These are phyloP conservation scores for Penicillium sp. DNA, from an alignment of 2,329 filamentous ascomycete genomes.

Conservation along the genomic window DNA sequence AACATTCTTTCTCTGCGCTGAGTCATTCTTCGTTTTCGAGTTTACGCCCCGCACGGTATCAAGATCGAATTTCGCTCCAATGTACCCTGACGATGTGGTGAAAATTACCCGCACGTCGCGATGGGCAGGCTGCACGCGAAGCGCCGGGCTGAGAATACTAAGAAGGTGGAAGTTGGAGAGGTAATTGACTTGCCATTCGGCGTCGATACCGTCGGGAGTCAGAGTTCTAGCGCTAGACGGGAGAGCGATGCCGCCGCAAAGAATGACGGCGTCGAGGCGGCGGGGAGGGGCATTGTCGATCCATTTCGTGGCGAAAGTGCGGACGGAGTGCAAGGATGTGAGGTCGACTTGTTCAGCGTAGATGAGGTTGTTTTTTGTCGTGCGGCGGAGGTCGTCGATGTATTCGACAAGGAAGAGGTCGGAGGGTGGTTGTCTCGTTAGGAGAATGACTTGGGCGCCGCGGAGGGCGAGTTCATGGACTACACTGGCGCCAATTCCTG, in stretches of 20 bases:
- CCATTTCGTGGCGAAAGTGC: slow-evolving; percentile 94
- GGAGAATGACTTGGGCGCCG: slow-evolving; percentile 85
- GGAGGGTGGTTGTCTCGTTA: slow-evolving; percentile 75
- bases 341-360: slow-evolving; percentile 96
- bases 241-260: slow-evolving; percentile 75
- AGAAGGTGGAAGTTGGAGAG: slow-evolving; percentile 93
- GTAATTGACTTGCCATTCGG: slow-evolving; percentile 93
- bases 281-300: slow-evolving; percentile 91
- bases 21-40: slow-evolving; percentile 2
- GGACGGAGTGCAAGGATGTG: slow-evolving; percentile 81
- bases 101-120: slow-evolving; percentile 88
- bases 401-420: slow-evolving; percentile 91
- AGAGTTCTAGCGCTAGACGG: slow-evolving; percentile 52
- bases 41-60: slow-evolving; percentile 21
- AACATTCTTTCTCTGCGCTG: slow-evolving; percentile 37
- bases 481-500: slow-evolving; percentile 79
- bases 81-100: slow-evolving; percentile 83
- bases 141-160: slow-evolving; percentile 83
- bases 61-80: slow-evolving; percentile 66
- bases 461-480: slow-evolving; percentile 71
- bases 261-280: slow-evolving; percentile 82
- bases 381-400: slow-evolving; percentile 78
- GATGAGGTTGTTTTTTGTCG: slow-evolving; percentile 79
- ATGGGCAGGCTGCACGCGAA: slow-evolving; percentile 88
- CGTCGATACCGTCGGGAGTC: slow-evolving; percentile 78